phyloP scores from a whole-genome alignment of 2,329 filamentous ascomycete species.

The Trichocomaceae sp. region DNA sequence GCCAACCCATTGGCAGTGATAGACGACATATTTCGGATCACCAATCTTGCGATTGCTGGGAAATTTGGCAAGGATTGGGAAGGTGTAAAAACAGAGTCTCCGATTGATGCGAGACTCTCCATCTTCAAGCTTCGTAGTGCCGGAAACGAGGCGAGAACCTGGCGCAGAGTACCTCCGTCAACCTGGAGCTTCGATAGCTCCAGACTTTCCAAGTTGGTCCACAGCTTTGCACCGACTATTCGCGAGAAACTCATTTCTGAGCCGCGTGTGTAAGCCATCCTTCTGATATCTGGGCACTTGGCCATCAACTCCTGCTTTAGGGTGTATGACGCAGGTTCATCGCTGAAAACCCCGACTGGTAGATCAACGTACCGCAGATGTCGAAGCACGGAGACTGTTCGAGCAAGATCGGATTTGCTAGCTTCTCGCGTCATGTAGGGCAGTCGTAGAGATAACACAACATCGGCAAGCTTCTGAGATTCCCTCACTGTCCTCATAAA shows the following conservation, averaged over 20 bases:
- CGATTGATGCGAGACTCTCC: constrained; percentile 60
- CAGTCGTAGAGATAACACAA: constrained; percentile 74
- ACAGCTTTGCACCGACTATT: constrained; percentile 51
- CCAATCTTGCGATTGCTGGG: constrained; percentile 66
- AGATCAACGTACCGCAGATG: constrained; percentile 86
- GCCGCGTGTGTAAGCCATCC: constrained; percentile 78
- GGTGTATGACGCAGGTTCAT: constrained; percentile 67
- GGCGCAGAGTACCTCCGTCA: constrained; percentile 49
- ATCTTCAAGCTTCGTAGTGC: constrained; percentile 69
- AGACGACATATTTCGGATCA: constrained; percentile 63
- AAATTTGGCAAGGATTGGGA: constrained; percentile 63
- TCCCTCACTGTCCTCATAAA: constrained; percentile 78
- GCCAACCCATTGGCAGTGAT: constrained; percentile 66
- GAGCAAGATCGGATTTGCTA: constrained; percentile 73
- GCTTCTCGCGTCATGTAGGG: constrained; percentile 94
- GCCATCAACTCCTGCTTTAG: constrained; percentile 79
- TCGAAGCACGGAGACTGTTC: constrained; percentile 75
- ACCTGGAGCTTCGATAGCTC: constrained; percentile 34
- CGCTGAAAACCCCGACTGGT: constrained; percentile 77
- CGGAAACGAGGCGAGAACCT: constrained; percentile 61
- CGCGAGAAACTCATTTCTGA: constrained; percentile 70
- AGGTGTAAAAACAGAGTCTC: constrained; percentile 67
- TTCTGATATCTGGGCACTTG: constrained; percentile 73
- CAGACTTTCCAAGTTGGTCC: constrained; percentile 37
- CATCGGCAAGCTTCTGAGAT: constrained; percentile 60